These are phyloP conservation scores for Naganishia liquefaciens DNA, from an alignment of 1,284 basidiomycete genomes.

Conservation along the genomic window DNA sequence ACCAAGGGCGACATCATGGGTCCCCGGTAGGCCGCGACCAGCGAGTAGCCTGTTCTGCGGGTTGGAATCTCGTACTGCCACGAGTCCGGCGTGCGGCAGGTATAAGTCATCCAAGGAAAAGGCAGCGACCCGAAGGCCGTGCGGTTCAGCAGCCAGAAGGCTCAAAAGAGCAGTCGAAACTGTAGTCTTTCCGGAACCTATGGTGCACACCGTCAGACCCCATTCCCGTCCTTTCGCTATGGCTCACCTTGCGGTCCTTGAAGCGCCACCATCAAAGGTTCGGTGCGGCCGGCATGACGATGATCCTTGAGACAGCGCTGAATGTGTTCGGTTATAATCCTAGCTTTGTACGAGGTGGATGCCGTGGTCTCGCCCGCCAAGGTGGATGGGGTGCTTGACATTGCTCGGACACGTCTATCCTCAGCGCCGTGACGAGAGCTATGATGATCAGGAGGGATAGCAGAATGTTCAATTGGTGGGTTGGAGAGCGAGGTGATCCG, in stretches of 20 bases:
- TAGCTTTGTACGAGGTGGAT: slow-evolving; percentile 18
- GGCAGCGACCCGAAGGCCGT: slow-evolving; percentile 63
- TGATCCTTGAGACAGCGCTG: slow-evolving; percentile 35
- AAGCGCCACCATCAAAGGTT: slow-evolving; percentile 63
- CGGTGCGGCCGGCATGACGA: not conserved
- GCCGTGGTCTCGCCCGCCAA: slow-evolving; percentile 11
- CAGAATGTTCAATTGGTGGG: too few relatives aligned
- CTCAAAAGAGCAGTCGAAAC: slow-evolving; percentile 63
- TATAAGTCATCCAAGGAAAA: slow-evolving; percentile 87
- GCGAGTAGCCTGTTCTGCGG: slow-evolving; percentile 66
- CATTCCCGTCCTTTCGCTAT: not conserved
- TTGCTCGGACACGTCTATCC: not conserved
- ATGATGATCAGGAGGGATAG: too few relatives aligned
- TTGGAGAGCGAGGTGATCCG: too few relatives aligned
- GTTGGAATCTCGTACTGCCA: slow-evolving; percentile 60
- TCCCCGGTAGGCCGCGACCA: slow-evolving; percentile 83
- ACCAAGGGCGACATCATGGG: slow-evolving; percentile 75
- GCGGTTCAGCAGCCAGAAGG: slow-evolving; percentile 58
- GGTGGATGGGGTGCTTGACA: not conserved
- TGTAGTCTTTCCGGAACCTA: slow-evolving; percentile 75
- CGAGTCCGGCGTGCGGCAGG: slow-evolving; percentile 65
- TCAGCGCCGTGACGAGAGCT: too few relatives aligned
- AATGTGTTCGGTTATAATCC: slow-evolving; percentile 37
- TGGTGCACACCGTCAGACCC: slow-evolving; percentile 3
- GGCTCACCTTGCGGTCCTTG: slow-evolving; percentile 73